Conservation (phyloP, 371 early-diverging fungal species). For the Enterospora canceri region DNA sequence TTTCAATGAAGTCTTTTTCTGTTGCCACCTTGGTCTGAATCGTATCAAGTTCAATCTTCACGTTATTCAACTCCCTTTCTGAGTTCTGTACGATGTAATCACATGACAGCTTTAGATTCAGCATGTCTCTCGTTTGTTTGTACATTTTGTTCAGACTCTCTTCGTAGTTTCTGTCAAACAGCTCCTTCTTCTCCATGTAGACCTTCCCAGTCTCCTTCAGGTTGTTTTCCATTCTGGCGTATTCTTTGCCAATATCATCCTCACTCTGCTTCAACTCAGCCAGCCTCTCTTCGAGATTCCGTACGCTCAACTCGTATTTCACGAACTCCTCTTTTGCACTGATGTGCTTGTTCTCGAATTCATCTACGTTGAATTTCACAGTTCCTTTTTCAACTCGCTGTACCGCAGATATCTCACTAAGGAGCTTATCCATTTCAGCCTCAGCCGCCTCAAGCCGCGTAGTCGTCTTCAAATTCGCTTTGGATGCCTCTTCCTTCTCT, state of each 20-base stretch:
- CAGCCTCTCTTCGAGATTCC: conserved; percentile 23
- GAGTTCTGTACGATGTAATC: conserved; percentile 49
- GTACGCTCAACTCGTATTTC: conserved; percentile 9
- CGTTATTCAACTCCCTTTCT: conserved; percentile 47
- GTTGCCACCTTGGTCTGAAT: conserved; percentile 25
- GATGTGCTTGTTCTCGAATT: conserved; percentile 24
- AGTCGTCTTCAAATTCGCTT: conserved; percentile 19
- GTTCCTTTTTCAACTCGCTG: conserved; percentile 23
- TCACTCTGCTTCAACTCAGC: conserved; percentile 14
- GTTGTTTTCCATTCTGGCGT: conserved; percentile 20
- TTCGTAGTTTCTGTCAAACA: conserved; percentile 46
- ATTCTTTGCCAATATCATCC: conserved; percentile 20
- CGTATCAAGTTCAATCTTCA: conserved; percentile 48
- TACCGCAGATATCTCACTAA: conserved; percentile 29
- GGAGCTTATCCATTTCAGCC: conserved; percentile 43
- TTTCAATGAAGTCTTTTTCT: conserved; percentile 52
- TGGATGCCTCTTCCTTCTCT: conserved; percentile 41
- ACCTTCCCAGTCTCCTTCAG: conserved; percentile 39
- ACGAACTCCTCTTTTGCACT: conserved; percentile 16
- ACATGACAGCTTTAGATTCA: conserved; percentile 49
- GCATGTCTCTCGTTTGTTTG: conserved; percentile 49
- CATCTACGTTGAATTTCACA: neutral
- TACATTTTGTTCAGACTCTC: conserved; percentile 52
- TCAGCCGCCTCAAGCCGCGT: conserved; percentile 10
- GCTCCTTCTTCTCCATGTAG: conserved; percentile 57